Conservation (phyloP, 768 basidiomycete species). For the Leucosporidium scottii region DNA sequence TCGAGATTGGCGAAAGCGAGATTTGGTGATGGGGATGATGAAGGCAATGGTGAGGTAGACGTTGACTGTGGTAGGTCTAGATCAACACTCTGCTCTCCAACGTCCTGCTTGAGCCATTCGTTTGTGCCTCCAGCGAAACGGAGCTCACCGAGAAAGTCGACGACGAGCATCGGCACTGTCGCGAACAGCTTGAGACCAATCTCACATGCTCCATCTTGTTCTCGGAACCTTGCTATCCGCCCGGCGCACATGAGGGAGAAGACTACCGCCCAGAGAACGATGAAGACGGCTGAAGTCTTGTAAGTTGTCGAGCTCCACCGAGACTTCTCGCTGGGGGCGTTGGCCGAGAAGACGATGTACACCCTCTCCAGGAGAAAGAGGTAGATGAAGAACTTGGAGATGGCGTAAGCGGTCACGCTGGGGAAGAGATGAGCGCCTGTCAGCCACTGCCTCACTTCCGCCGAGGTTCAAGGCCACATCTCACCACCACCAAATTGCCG, state of each 20-base stretch:
- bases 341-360: conserved; percentile 14
- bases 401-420: conserved; percentile 27
- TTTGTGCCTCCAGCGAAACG: too few species aligned
- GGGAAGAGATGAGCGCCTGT: conserved; percentile 13
- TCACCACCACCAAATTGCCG: conserved; percentile 3
- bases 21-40: conserved; percentile 20
- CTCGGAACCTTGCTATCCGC: too few species aligned
- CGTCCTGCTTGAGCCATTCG: too few species aligned
- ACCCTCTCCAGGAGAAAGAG: conserved; percentile 22
- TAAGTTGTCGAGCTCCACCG: conserved; percentile 24
- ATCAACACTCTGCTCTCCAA: too few species aligned
- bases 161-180: conserved; percentile 12
- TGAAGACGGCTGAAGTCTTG: conserved; percentile 3
- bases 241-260: conserved; percentile 7
- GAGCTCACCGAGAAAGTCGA: too few species aligned
- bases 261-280: conserved; percentile 5
- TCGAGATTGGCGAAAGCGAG: conserved; percentile 16
- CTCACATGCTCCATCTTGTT: conserved; percentile 17
- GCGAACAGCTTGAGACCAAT: conserved; percentile 29
- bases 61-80: conserved; percentile 17
- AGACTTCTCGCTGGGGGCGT: background rate
- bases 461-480: too few species aligned
- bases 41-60: conserved; percentile 29
- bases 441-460: too few species aligned
- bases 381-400: conserved; percentile 27